Base-by-base conservation (phyloP, 2,329 filamentous ascomycete genomes). In the Cladophialophora bantiana region DNA sequence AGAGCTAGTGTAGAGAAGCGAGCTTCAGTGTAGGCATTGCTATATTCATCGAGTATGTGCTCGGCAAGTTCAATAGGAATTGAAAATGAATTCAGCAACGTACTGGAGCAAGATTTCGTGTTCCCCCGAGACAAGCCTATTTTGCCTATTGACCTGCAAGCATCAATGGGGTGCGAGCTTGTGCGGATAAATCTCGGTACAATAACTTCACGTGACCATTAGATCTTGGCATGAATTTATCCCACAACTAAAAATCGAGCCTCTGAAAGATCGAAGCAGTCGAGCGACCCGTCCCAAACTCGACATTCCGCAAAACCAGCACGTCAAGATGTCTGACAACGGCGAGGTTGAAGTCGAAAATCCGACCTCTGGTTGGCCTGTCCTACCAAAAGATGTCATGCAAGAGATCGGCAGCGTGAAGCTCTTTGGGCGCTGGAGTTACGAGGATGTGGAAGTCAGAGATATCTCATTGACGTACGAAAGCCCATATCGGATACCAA, bases 401-500 rank as follows among this genome's bases (percentile, higher is more conserved):
- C 86, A 89, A 78, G 92, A 96, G 86, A 89, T 95, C 84, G 94
- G 93, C 84, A 90, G 87, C 85, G 88, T 95, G 83, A 96, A 96
- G 90, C 89, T 97, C 78, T 96, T 97, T 89, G 96, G 95, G 90
- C 96, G 96, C 86, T 97, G 94, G 89, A 90, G 85, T 85, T 99
- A 98, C 86, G 95, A 95, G 83, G 92, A 98, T 90, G 94, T 99
- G 81, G 95, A 99, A 89, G 95, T 99, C 85, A 90, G 94, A 84
- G 95, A 99, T 83, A 98, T 99, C 86, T 99, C 95, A 79, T 88
- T 99, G 86, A 98, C 94, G 95, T 99, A 96, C 86, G 92, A 82
- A 40, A 52, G 12, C 34, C 40, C 45, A 32, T 38, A 34, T 20
- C 58, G 10, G 40, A 50, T 2, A 13, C 58, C 35, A 31, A 50